Base-by-base conservation (phyloP, 2,329 filamentous ascomycete species). In the Didymella pinodella region DNA sequence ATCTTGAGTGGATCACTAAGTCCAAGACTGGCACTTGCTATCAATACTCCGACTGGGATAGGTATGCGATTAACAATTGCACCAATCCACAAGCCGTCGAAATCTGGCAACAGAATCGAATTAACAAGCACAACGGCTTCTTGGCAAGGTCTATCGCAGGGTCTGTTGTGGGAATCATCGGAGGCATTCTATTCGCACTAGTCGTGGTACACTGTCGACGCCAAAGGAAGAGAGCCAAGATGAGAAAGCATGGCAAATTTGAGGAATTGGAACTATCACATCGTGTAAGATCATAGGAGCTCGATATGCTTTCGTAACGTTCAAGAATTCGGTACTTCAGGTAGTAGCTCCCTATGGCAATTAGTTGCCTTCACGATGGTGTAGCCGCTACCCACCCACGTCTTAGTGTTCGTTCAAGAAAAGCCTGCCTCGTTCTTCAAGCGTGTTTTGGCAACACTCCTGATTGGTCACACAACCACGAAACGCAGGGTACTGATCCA, bases 21-120 rank as follows among this genome's bases (percentile, higher is more conserved):
- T 20, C n/a, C n/a, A 32, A 31, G 28, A 32, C 32, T 14, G 11
- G 44, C 28, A 46, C 26, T 12, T 54, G 51, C 43, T 54, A 47
- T 18, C 14, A 22, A 7, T 54, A 47, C 31, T 14, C 22, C 3
- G 50, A 47, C 16, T 54, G 28, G n/a, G 25, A n/a, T 16, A 14
- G 29, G 16, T 47, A 54, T 12, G 26, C 43, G 14, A 10, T 47
- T 10, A 16, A 29, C 7, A 7, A 10, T 6, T 54, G 43, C 43
- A 6, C 34, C n/a, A 7, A 22, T 2, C 0, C 16, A 0, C 16
- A 18, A 36, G 22, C n/a, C 4, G 4, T 43, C 11, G 7, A 28
- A 8, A 3, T n/a, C 6, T 44, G 40, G 28, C 31, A 34, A 44
- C 3, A 28, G 11, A 6, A n/a, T 28, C 18, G 7, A 8, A 4